Evolutionary conservation across 2,329 filamentous ascomycete species (phyloP).

Genomic region (Ophiostoma australiae): DNA sequence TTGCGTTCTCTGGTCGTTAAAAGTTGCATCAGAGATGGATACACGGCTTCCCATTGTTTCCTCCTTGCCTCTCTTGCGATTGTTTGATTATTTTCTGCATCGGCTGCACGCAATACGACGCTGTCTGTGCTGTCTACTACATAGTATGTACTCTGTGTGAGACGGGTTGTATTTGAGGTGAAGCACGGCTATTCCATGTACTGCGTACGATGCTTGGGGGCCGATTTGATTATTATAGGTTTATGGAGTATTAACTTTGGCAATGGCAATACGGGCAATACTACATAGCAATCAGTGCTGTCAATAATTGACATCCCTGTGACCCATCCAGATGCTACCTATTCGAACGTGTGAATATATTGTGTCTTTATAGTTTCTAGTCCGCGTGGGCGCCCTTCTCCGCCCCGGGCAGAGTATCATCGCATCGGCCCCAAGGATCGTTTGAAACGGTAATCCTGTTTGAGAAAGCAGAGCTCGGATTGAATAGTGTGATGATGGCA

Average conservation of each 20-base stretch:
- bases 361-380: not conserved
- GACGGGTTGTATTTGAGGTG: not conserved
- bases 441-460: not conserved
- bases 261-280: not conserved
- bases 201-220: not conserved
- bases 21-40: not conserved
- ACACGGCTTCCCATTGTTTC: not conserved
- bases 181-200: not conserved
- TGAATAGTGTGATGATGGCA: not conserved
- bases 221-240: not conserved
- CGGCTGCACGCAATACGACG: constrained; percentile 6
- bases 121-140: not conserved
- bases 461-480: not conserved
- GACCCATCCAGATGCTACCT: not conserved
- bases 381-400: constrained; percentile 8
- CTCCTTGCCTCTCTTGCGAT: not conserved
- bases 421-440: not conserved
- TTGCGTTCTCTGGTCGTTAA: not conserved
- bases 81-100: not conserved
- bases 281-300: too few species aligned
- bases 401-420: constrained; percentile 9
- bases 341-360: not conserved
- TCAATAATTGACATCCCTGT: not conserved
- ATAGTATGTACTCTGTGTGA: too few species aligned
- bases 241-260: not conserved